Evolutionary conservation across 2,329 filamentous ascomycete species (phyloP).

Genomic region (Talaromyces sp.): DNA sequence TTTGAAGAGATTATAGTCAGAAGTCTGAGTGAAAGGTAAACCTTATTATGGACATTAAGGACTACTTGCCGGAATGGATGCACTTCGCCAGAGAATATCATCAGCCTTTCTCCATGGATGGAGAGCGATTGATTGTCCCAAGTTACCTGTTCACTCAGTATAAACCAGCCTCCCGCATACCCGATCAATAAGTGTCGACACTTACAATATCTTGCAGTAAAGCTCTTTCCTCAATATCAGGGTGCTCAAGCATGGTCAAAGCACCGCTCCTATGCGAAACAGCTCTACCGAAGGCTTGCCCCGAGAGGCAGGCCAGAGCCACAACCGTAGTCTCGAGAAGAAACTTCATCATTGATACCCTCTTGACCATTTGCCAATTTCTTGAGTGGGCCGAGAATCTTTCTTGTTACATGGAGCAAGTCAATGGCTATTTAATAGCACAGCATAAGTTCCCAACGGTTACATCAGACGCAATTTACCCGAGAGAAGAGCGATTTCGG

Average conservation of each 20-base stretch:
- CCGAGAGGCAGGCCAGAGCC: constrained; percentile 36
- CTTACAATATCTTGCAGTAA: constrained; percentile 53
- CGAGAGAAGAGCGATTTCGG: background rate
- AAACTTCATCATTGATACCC: constrained; percentile 35
- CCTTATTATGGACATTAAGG: background rate
- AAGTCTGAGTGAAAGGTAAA: background rate
- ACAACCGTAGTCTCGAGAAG: constrained; percentile 27
- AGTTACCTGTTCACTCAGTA: constrained; percentile 45
- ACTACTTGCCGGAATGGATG: constrained; percentile 57
- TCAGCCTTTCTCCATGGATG: constrained; percentile 62
- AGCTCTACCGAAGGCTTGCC: constrained; percentile 44
- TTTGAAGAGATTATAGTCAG: background rate
- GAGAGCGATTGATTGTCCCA: constrained; percentile 70
- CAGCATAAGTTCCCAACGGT: background rate
- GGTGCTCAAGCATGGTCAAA: constrained; percentile 41
- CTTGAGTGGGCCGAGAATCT: background rate
- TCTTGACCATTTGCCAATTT: background rate
- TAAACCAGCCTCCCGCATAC: background rate
- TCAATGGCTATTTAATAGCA: background rate
- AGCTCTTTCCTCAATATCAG: constrained; percentile 41
- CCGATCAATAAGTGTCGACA: constrained; percentile 3
- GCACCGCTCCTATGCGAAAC: constrained; percentile 48
- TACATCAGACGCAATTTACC: background rate
- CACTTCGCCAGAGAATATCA: constrained; percentile 69
- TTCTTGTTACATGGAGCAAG: background rate